Conservation (phyloP, 106 monocot genomes). For the Narthecium ossifragum region DNA sequence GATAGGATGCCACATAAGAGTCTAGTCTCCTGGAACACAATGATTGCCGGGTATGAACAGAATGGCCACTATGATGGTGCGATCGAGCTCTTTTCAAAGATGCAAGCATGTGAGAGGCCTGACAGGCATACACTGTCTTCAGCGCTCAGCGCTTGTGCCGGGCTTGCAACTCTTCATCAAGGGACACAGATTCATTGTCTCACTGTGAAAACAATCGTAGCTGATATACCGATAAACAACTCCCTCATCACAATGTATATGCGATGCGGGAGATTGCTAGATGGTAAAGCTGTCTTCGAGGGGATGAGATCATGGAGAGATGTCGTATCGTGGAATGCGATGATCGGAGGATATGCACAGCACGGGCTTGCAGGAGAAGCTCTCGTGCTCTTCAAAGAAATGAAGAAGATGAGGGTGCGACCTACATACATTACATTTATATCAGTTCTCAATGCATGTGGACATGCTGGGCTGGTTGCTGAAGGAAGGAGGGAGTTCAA, state of each 20-base stretch:
- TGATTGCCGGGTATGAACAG: slow-evolving; percentile 69
- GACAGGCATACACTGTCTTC: slow-evolving; percentile 78
- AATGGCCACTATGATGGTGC: slow-evolving; percentile 56
- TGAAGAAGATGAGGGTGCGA: slow-evolving; percentile 42
- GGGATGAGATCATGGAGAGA: slow-evolving; percentile 31
- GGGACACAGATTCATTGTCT: slow-evolving; percentile 75
- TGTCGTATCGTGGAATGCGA: slow-evolving; percentile 85
- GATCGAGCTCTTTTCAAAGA: slow-evolving; percentile 43
- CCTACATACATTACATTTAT: slow-evolving; percentile 87
- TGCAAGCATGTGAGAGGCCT: slow-evolving; percentile 44
- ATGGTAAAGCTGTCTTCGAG: slow-evolving; percentile 49
- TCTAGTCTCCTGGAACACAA: slow-evolving; percentile 72
- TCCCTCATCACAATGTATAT: slow-evolving; percentile 90
- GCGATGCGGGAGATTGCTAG: slow-evolving; percentile 50
- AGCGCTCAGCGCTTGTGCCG: slow-evolving; percentile 61
- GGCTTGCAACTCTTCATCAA: slow-evolving; percentile 40
- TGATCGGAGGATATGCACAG: slow-evolving; percentile 72
- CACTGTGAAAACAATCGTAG: slow-evolving; percentile 37
- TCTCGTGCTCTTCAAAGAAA: slow-evolving; percentile 45
- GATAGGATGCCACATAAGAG: slow-evolving; percentile 45
- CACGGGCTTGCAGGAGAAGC: slow-evolving; percentile 63
- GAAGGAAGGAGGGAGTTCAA: slow-evolving; percentile 60
- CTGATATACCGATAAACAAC: slow-evolving; percentile 64
- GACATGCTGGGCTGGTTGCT: slow-evolving; percentile 62
- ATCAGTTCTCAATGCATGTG: slow-evolving; percentile 65